These are phyloP conservation scores for Cercospora sojina DNA, from an alignment of 2,329 filamentous ascomycete species.

Conservation along the genomic window DNA sequence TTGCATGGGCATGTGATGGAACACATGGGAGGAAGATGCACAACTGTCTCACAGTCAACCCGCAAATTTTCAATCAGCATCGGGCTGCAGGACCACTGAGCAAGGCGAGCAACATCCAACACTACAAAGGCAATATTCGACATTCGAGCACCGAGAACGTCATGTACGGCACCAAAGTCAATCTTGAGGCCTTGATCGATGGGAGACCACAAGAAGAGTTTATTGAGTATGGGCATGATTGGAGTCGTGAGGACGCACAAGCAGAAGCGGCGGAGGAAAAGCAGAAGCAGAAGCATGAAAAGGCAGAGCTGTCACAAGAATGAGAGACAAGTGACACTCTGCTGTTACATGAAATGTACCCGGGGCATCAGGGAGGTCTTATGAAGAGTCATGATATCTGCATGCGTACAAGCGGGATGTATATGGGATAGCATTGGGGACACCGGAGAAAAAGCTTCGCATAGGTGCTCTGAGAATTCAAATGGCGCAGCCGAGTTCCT, in stretches of 20 bases:
- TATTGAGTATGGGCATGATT: conserved; percentile 3
- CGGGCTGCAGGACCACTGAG: conserved; percentile 40
- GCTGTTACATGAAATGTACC: background rate
- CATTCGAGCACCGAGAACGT: conserved; percentile 37
- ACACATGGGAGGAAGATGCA: conserved; percentile 33
- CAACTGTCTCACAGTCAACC: conserved; percentile 44
- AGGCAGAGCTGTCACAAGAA: background rate
- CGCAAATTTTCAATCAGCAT: conserved; percentile 49
- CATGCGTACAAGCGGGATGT: background rate
- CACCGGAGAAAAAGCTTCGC: background rate
- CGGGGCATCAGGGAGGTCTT: background rate
- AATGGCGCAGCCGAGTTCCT: no score
- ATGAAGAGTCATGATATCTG: background rate
- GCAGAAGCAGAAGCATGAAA: background rate
- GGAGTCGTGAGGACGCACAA: background rate
- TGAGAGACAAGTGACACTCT: background rate
- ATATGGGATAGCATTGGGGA: background rate
- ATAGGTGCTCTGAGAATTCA: background rate
- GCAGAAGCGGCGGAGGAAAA: background rate
- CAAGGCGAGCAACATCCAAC: conserved; percentile 42
- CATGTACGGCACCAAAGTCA: conserved; percentile 43
- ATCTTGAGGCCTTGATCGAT: conserved; percentile 40
- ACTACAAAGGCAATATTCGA: conserved; percentile 33
- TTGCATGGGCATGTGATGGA: conserved; percentile 31
- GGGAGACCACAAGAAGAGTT: conserved; percentile 35